Conservation (phyloP, 2,329 filamentous ascomycete genomes). For the Phyllosticta citrichinensis region DNA sequence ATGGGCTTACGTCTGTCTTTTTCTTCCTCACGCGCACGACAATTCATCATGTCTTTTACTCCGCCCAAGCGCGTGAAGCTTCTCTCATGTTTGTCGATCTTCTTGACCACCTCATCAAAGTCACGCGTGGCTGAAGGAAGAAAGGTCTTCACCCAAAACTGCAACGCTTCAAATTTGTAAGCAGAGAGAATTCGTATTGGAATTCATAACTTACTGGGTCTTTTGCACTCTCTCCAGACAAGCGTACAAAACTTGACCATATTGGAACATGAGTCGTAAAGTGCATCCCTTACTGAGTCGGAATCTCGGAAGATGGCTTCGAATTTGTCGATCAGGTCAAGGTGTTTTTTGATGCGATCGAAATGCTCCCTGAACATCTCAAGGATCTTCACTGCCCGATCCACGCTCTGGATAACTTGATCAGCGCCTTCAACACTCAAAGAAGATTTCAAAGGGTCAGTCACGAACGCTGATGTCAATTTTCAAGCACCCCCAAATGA, state of each 20-base stretch:
- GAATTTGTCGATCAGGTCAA: neutral
- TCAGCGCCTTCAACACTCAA: neutral
- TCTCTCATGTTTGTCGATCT: too few relatives aligned
- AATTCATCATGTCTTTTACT: too few relatives aligned
- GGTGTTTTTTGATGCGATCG: neutral
- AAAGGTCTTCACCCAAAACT: too few relatives aligned
- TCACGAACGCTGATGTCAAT: conserved; percentile 9
- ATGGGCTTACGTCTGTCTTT: too few relatives aligned
- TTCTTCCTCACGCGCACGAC: too few relatives aligned
- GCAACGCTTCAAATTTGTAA: neutral
- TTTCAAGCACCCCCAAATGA: conserved; percentile 13
- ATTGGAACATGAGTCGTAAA: neutral
- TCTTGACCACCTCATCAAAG: neutral
- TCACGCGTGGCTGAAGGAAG: neutral
- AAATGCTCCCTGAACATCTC: neutral
- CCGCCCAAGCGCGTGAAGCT: too few relatives aligned
- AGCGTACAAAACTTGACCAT: neutral
- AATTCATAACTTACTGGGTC: neutral
- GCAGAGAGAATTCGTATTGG: too few relatives aligned
- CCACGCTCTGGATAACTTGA: neutral
- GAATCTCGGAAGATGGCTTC: neutral
- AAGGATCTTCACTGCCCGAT: neutral
- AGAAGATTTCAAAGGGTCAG: neutral
- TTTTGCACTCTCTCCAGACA: neutral
- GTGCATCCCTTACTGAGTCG: neutral